Conservation (phyloP, 805 yeast genomes). For the Ogataea thermomethanolica region DNA sequence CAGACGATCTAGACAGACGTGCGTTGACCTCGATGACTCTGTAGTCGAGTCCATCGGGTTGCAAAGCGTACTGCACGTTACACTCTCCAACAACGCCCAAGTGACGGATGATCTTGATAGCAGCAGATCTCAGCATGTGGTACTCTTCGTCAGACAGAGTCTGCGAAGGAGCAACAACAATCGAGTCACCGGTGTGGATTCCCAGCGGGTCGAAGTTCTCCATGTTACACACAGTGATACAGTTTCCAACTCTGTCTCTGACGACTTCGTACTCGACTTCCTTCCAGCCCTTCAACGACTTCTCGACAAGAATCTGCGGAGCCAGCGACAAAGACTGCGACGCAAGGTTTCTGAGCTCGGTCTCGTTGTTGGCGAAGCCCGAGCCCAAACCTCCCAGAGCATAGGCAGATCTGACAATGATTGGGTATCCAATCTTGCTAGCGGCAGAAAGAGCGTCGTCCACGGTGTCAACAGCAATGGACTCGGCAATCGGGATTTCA, state of each 20-base stretch:
- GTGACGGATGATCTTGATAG: constrained; percentile 94
- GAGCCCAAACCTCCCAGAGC: constrained; percentile 98
- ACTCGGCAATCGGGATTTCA: constrained; percentile 93
- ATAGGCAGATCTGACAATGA: constrained; percentile 94
- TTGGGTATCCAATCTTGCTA: constrained; percentile 85
- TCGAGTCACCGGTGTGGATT: constrained; percentile 98
- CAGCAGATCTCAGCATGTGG: constrained; percentile 96
- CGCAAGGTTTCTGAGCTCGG: constrained; percentile 79
- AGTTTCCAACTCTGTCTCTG: constrained; percentile 93
- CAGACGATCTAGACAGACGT: constrained; percentile 94
- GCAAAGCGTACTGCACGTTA: constrained; percentile 94
- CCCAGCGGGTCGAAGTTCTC: constrained; percentile 98
- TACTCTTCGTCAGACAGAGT: constrained; percentile 95
- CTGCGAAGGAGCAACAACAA: constrained; percentile 98
- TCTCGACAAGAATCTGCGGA: constrained; percentile 93
- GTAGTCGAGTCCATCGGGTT: constrained; percentile 90
- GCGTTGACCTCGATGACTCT: constrained; percentile 98
- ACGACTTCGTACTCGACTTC: constrained; percentile 99
- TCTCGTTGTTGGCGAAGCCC: constrained; percentile 89
- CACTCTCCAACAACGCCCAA: constrained; percentile 99
- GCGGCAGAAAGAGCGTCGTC: constrained; percentile 98
- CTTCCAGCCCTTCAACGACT: constrained; percentile 98
- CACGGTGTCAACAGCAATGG: constrained; percentile 89
- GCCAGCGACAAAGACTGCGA: constrained; percentile 90
- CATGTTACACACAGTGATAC: constrained; percentile 99